Evolutionary conservation across 495 filamentous ascomycete species (phyloP), one percentile per base, ranked within the genome.

Genomic region (Penicillium fimorum): DNA sequence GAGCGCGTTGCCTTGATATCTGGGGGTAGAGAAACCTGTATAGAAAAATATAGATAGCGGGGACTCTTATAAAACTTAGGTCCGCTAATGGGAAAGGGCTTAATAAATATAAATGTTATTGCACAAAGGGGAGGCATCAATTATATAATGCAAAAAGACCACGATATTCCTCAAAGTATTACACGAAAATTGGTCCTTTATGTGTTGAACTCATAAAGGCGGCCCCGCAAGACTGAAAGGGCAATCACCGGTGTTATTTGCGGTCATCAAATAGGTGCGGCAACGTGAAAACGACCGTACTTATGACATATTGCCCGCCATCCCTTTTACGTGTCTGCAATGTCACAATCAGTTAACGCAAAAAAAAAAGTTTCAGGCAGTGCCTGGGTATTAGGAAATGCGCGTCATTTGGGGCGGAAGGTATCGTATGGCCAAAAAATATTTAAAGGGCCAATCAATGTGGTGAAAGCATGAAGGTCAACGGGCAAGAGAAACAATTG

Each of bases 161-260:
- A 47, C 45, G 27, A 27, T 47, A 47, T 47, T n/a, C n/a, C n/a
- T 47, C 45, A 47, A 47, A 47, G 5, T 47, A 32, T 33, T 47
- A 20, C 25, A 30, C 45, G 45, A 2, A 44, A 44, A 47, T 47
- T 32, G 45, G 45, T 47, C 45, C 45, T 47, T 47, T 47, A 17
- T 32, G 8, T 47, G n/a, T 47, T 47, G 45, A 47, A 47, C 45
- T 47, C 25, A 47, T 32, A 47, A 47, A 47, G n/a, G 27, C n/a
- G 25, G 25, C 45, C 45, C 45, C 45, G 27, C 45, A 47, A 20
- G 27, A 47, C 29, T 47, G 1, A 27, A 47, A 32, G 45, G 45
- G 45, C 45, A 47, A 32, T 30, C 25, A 32, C 45, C 6, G 1
- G 27, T 47, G 25, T 27, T 32, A 33, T 33, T 33, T 33, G 30